Base-by-base conservation (phyloP, 768 basidiomycete species). In the Mycena pura region DNA sequence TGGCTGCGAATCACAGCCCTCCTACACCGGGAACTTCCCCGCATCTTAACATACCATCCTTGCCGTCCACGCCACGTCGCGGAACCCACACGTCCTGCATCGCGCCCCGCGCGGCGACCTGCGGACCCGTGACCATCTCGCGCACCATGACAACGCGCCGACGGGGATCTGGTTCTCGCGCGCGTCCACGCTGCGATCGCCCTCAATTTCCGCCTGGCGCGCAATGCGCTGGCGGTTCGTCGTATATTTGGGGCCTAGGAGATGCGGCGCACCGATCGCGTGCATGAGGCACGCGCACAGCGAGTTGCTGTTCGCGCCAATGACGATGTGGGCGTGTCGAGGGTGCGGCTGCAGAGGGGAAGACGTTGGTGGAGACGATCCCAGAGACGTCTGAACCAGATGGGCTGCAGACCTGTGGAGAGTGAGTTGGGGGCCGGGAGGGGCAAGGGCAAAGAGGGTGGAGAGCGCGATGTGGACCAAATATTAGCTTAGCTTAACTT, bases 381-480 rank as follows among this genome's bases (percentile, higher is more conserved):
- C 89, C 89, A 0, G 88, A 90, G 28, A 91, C 81, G 4, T 88
- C 90, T 6, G 89, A 90, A 21, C 89, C 89, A 9, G 89, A 91
- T 2, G 89, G 89, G 11, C 89, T 85, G 36, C 89, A 86, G 63
- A 84, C 81, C 87, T 88, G 44, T 17, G 17, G 22, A 31, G 24
- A 13, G 10, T 32, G 57, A 51, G 54, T 6, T n/a, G 24, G 1
- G 36, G 46, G 10, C 6, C 8, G n/a, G n/a, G n/a, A n/a, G n/a
- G n/a, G n/a, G n/a, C n/a, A n/a, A n/a, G n/a, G n/a, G n/a, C n/a
- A n/a, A n/a, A n/a, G n/a, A n/a, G n/a, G n/a, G n/a, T n/a, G n/a
- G n/a, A n/a, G n/a, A n/a, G n/a, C n/a, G n/a, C n/a, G n/a, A n/a
- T n/a, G n/a, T n/a, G n/a, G n/a, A n/a, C n/a, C n/a, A n/a, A n/a